Evolutionary conservation across 73 alveolate genomes (phyloP).

Genomic region (Paramecium biaurelia): DNA sequence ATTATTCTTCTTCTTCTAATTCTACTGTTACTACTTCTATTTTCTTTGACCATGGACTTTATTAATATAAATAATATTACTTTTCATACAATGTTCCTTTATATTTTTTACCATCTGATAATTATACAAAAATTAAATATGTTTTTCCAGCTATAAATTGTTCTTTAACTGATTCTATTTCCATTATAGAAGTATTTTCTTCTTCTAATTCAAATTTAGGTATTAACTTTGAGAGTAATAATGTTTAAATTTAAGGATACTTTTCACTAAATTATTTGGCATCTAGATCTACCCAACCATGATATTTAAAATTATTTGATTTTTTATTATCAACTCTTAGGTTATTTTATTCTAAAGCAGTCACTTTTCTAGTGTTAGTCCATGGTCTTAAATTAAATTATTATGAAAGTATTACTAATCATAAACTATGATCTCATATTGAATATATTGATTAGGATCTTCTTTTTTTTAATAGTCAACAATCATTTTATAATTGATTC

Average conservation of each 20-base stretch:
- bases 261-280: neutral
- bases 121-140: neutral
- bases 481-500: neutral
- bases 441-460: neutral
- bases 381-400: neutral
- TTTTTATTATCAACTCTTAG: neutral
- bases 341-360: neutral
- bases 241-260: neutral
- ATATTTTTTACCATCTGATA: neutral
- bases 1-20: neutral
- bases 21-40: conserved; percentile 13
- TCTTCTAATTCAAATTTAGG: neutral
- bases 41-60: neutral
- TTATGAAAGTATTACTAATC: neutral
- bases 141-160: neutral
- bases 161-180: neutral
- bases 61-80: neutral
- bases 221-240: neutral
- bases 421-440: neutral
- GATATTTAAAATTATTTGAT: neutral
- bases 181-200: neutral
- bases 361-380: neutral
- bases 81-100: neutral
- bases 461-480: conserved; percentile 3
- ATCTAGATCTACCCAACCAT: neutral